phyloP scores from a whole-genome alignment of 441 rosid genomes.

The Pelargonium australe region DNA sequence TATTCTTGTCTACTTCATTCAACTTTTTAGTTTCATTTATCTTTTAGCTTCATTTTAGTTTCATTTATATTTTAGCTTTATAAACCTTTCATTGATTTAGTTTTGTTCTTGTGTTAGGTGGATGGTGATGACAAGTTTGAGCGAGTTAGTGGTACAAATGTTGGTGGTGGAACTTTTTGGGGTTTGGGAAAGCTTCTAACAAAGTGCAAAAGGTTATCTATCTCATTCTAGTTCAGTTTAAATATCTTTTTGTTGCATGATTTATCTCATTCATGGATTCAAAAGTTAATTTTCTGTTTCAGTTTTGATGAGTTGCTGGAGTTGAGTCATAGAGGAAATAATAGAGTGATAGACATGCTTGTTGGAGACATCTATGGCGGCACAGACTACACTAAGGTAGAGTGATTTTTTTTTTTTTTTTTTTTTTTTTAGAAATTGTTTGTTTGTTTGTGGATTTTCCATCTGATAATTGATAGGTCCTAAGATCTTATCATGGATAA shows the following conservation, averaged over 20 bases:
- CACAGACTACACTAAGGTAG: conserved; percentile 90
- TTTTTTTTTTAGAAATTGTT: background rate
- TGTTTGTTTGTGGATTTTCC: conserved; percentile 9
- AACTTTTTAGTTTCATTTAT: conserved; percentile 9
- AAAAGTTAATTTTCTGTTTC: conserved; percentile 15
- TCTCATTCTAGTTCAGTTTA: conserved; percentile 15
- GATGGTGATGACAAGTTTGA: conserved; percentile 95
- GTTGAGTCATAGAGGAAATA: conserved; percentile 96
- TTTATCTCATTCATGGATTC: conserved; percentile 11
- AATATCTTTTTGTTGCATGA: background rate
- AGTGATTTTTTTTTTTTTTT: background rate
- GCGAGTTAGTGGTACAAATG: conserved; percentile 98
- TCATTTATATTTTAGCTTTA: conserved; percentile 3
- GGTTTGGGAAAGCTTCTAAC: conserved; percentile 95
- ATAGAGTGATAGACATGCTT: conserved; percentile 91
- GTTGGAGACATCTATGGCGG: conserved; percentile 99
- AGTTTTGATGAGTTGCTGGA: conserved; percentile 97
- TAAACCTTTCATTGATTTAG: conserved; percentile 18
- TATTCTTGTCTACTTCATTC: conserved; percentile 20
- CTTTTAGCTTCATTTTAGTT: conserved; percentile 18
- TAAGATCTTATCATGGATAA: background rate
- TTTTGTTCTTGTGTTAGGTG: conserved; percentile 45
- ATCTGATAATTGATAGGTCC: conserved; percentile 12
- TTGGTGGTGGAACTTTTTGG: conserved; percentile 99
- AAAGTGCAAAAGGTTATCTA: conserved; percentile 79